These are phyloP conservation scores for Triangularia setosa DNA, from an alignment of 2,329 filamentous ascomycete genomes.

Conservation along the genomic window DNA sequence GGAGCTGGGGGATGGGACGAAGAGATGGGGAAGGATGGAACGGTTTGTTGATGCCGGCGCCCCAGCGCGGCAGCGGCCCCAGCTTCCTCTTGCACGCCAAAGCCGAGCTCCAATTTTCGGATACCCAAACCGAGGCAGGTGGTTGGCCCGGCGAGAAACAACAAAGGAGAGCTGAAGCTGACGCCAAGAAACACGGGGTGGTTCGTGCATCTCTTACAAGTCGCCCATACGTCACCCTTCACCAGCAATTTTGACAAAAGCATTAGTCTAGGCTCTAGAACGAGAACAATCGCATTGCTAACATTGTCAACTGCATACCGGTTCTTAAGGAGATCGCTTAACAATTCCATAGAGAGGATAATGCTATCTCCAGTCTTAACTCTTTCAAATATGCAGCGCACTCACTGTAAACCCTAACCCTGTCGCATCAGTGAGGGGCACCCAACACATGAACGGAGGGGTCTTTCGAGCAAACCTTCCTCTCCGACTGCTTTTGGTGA, in stretches of 20 bases:
- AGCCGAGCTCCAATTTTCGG: constrained; percentile 23
- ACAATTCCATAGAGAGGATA: neutral
- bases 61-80: constrained; percentile 20
- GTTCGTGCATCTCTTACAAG: neutral
- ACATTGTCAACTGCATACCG: neutral
- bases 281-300: neutral
- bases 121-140: constrained; percentile 25
- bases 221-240: neutral
- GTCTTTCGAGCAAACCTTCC: neutral
- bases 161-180: constrained; percentile 13
- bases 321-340: neutral
- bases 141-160: constrained; percentile 27
- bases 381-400: neutral
- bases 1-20: neutral
- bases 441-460: neutral
- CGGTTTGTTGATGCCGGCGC: constrained; percentile 16
- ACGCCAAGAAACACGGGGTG: constrained; percentile 17
- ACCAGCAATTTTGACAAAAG: neutral
- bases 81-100: constrained; percentile 4
- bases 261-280: neutral
- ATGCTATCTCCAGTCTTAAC: neutral
- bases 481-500: neutral
- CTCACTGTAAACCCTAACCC: neutral
- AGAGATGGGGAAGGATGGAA: neutral
- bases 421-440: neutral